These are phyloP conservation scores for Neurospora africana DNA, from an alignment of 495 filamentous ascomycete genomes.

Conservation along the genomic window DNA sequence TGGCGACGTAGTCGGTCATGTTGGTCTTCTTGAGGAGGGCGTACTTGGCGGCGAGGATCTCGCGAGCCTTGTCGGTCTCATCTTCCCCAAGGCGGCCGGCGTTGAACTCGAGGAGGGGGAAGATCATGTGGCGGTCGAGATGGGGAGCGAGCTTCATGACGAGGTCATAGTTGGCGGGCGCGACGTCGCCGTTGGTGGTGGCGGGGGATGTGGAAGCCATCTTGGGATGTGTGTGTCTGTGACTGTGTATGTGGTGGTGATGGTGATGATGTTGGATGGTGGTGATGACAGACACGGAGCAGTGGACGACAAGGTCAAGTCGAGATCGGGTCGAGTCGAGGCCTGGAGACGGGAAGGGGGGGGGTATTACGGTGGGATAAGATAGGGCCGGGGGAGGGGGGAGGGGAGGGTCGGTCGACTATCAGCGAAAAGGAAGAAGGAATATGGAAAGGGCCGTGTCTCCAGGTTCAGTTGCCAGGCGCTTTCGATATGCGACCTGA, in stretches of 20 bases:
- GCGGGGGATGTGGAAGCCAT: slow-evolving; percentile 25
- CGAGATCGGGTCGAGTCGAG: background rate
- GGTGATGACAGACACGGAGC: background rate
- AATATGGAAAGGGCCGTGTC: background rate
- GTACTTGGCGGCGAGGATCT: slow-evolving; percentile 75
- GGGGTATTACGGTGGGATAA: background rate
- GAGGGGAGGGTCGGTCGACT: background rate
- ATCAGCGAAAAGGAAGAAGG: background rate
- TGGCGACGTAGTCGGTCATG: slow-evolving; percentile 94
- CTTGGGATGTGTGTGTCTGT: slow-evolving; percentile 1
- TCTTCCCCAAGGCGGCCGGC: slow-evolving; percentile 43
- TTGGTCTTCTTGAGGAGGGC: slow-evolving; percentile 89
- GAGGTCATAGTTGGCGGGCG: slow-evolving; percentile 58
- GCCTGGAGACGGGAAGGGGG: background rate
- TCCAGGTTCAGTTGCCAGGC: background rate
- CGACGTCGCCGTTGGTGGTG: slow-evolving; percentile 41
- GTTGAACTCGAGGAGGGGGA: slow-evolving; percentile 81
- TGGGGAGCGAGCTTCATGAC: slow-evolving; percentile 80
- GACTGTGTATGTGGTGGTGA: background rate
- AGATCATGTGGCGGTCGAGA: slow-evolving; percentile 92
- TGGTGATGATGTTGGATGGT: background rate
- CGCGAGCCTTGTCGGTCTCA: slow-evolving; percentile 47
- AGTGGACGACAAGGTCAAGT: background rate
- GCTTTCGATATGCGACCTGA: slow-evolving; percentile 4
- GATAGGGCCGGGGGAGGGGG: background rate